Percentiles rank a stretch among this genome's conserved stretches.
phyloP scores from a whole-genome alignment of 306 rosid genomes.

The Prunus padus region DNA sequence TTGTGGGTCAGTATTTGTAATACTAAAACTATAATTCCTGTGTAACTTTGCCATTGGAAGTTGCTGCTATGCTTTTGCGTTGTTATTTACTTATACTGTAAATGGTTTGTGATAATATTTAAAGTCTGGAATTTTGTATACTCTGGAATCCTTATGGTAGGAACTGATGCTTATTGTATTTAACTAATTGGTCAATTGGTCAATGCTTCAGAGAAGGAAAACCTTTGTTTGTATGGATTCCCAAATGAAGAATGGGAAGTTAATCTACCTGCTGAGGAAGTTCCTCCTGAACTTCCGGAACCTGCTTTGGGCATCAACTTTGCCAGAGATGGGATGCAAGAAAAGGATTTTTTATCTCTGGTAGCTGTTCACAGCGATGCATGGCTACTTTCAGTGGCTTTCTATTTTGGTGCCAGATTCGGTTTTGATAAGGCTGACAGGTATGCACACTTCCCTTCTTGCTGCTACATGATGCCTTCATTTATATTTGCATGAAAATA shows the following conservation, averaged over 20 bases:
- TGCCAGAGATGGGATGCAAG: slow-evolving; percentile 66
- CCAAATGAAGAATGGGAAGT: slow-evolving; percentile 59
- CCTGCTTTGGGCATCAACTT: slow-evolving; percentile 67
- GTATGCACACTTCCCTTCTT: slow-evolving; percentile 19
- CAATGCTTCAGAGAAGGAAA: slow-evolving; percentile 45
- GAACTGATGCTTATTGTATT: slow-evolving; percentile 3
- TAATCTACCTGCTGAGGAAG: slow-evolving; percentile 55
- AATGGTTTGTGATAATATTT: background rate
- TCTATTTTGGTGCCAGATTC: slow-evolving; percentile 52
- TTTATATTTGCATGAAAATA: background rate
- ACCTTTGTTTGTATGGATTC: slow-evolving; percentile 57
- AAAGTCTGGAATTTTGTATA: background rate
- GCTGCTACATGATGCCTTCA: background rate
- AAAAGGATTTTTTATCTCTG: slow-evolving; percentile 44
- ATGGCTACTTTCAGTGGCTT: slow-evolving; percentile 53
- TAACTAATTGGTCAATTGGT: slow-evolving; percentile 19
- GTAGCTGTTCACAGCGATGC: slow-evolving; percentile 53
- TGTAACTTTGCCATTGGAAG: background rate
- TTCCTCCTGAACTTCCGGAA: slow-evolving; percentile 64
- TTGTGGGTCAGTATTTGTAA: background rate
- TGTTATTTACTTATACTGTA: background rate
- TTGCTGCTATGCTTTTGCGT: background rate
- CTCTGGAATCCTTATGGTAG: background rate
- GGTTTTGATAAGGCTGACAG: slow-evolving; percentile 52
- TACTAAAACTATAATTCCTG: too few species aligned